Conservation (phyloP, 179 eudicot genomes). For the Silene vulgaris region DNA sequence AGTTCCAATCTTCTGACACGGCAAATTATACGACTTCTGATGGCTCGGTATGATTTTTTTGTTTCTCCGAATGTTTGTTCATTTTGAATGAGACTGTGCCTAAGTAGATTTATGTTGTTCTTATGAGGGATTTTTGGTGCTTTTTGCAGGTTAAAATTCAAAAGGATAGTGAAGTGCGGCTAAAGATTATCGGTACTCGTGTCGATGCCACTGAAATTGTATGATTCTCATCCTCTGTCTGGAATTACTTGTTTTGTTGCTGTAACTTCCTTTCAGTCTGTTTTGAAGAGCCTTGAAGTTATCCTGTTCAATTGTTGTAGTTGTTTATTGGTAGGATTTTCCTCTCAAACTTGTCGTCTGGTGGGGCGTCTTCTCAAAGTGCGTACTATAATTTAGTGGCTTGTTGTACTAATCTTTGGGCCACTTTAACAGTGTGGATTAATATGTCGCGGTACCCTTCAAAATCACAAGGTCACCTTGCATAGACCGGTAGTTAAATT, state of each 20-base stretch:
- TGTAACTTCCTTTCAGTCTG: not conserved
- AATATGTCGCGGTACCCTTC: not conserved
- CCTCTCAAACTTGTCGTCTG: not conserved
- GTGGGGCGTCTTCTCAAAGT: not conserved
- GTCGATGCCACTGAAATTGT: slow-evolving; percentile 99
- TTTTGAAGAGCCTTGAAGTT: not conserved
- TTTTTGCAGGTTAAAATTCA: slow-evolving; percentile 74
- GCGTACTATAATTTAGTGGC: not conserved
- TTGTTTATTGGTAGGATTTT: not conserved
- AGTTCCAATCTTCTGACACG: slow-evolving; percentile 85
- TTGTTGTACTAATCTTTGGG: not conserved
- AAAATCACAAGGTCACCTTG: not conserved
- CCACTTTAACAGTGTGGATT: not conserved
- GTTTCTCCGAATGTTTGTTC: slow-evolving; percentile 5
- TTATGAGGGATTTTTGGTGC: slow-evolving; percentile 7
- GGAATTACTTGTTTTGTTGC: not conserved
- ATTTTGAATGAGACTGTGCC: slow-evolving; percentile 5
- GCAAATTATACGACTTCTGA: slow-evolving; percentile 89
- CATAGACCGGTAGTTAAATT: not conserved
- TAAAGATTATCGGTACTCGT: slow-evolving; percentile 93
- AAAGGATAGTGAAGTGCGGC: slow-evolving; percentile 87
- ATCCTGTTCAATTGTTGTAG: not conserved
- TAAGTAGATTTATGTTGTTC: not conserved
- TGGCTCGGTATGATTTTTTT: slow-evolving; percentile 63
- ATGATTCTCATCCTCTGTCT: slow-evolving; percentile 21